Base-by-base conservation (phyloP, 768 basidiomycete genomes). In the Exsudoporus frostii region DNA sequence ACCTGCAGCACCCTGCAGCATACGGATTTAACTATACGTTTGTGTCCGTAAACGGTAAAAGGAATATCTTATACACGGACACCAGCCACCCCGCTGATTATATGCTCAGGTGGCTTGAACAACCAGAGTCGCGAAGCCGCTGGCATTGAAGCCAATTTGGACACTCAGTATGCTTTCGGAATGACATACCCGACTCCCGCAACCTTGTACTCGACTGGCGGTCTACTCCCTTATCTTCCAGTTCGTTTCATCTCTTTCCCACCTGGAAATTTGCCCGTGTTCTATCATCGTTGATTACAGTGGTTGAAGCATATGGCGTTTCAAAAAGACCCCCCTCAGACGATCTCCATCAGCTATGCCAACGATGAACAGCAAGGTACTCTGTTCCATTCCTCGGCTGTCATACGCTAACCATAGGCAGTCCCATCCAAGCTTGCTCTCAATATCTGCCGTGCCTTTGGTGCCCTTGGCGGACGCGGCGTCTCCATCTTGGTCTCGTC, bases 321-420 rank as follows among this genome's bases (percentile, higher is more conserved):
- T 13, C 76, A 79, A n/a, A 46, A 69, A 10, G 63, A 72, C 36
- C 65, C 78, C 2, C 85, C 86, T 14, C 76, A 80, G 56, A 73
- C 80, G 6, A 86, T 90, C 37, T 85, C 85, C 0, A 88, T 85
- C 0, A 86, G 84, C 57, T 90, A 90, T 62, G 84, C 78, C 4
- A 87, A 90, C 43, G 77, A 81, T 53, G 88, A 90, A 51, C 86
- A 86, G 63, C 83, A 85, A 27, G 80, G 85, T 84, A 36, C n/a
- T 7, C 20, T 30, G 0, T 40, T 41, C 29, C 11, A 15, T 37
- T 10, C 3, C 2, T 40, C 19, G 20, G 4, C 11, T 6, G 4
- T 3, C 42, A 32, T 27, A 3, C 0, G 45, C 51, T 63, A n/a
- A 55, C 24, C 15, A 9, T 6, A 19, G 19, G 2, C 40, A 83